A percentile compares a stretch with the other conserved stretches of the same genome.
phyloP scores from a whole-genome alignment of 352 stramenopile species.

The Phytopythium kandeliae region DNA sequence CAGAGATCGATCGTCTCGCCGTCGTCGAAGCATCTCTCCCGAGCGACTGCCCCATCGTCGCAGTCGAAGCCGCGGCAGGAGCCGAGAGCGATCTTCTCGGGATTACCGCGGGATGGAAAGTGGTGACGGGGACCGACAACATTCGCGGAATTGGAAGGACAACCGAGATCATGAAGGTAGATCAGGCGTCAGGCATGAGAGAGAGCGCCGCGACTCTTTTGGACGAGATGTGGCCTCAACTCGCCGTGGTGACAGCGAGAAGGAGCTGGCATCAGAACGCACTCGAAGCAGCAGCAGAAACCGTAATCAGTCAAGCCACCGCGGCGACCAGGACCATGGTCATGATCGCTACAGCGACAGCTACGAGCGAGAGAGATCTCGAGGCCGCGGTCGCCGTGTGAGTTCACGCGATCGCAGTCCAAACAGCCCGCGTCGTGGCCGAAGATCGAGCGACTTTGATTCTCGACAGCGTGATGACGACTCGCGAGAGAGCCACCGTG shows the following conservation, averaged over 20 bases:
- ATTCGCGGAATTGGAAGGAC: not conserved
- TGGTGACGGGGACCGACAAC: not conserved
- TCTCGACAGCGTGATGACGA: not conserved
- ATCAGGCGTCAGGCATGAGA: not conserved
- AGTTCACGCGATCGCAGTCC: conserved; percentile 1
- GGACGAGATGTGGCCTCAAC: not conserved
- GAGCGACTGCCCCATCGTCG: not conserved
- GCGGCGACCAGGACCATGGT: conserved; percentile 1
- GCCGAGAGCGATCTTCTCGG: not conserved
- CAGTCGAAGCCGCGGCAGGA: not conserved
- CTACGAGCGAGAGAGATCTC: not conserved
- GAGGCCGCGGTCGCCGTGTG: not conserved
- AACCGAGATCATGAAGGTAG: not conserved
- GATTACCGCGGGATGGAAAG: not conserved
- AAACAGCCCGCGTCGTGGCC: conserved; percentile 4
- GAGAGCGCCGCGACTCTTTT: not conserved
- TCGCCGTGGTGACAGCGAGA: not conserved
- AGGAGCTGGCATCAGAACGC: not conserved
- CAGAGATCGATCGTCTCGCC: not conserved
- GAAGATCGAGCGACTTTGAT: conserved; percentile 1
- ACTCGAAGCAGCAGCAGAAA: not conserved
- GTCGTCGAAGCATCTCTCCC: not conserved
- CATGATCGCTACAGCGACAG: not conserved
- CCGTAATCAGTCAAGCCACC: not conserved
- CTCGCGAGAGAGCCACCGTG: not conserved